phyloP scores from a whole-genome alignment of 495 filamentous ascomycete species.

The Thermothielavioides terrestris region DNA sequence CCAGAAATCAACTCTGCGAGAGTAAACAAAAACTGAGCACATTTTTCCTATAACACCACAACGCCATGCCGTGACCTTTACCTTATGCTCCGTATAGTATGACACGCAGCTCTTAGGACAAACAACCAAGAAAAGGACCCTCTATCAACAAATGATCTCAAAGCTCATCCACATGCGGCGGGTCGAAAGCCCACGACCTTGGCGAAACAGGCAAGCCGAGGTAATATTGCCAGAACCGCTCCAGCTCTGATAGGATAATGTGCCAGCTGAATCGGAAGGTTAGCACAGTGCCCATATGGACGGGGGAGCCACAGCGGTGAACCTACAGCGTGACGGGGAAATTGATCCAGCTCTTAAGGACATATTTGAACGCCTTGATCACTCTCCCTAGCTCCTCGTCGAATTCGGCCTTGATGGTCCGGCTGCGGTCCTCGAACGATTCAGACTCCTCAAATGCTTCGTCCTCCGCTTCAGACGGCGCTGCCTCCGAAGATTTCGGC shows the following conservation, averaged over 20 bases:
- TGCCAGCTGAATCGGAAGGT: conserved; percentile 44
- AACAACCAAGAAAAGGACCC: neutral
- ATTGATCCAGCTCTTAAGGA: conserved; percentile 60
- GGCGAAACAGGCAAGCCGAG: conserved; percentile 68
- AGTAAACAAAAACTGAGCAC: too few species aligned
- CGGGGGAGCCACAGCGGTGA: neutral
- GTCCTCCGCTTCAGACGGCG: conserved; percentile 13
- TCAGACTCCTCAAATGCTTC: conserved; percentile 34
- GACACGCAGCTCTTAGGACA: conserved; percentile 2
- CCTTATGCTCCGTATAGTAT: too few species aligned
- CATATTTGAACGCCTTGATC: conserved; percentile 50
- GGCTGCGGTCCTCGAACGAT: conserved; percentile 12
- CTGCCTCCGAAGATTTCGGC: conserved; percentile 11
- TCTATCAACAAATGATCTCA: conserved; percentile 14
- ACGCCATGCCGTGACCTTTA: too few species aligned
- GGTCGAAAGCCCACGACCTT: conserved; percentile 54
- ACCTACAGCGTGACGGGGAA: conserved; percentile 68
- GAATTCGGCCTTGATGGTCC: conserved; percentile 50
- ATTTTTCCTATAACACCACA: too few species aligned
- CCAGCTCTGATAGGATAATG: conserved; percentile 51
- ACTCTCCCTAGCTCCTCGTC: conserved; percentile 54
- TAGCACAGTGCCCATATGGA: conserved; percentile 8
- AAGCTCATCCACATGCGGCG: conserved; percentile 48
- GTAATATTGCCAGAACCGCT: conserved; percentile 64
- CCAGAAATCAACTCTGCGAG: too few species aligned